A percentile compares a stretch with the other conserved stretches of the same genome.
phyloP scores from a whole-genome alignment of 2,329 filamentous ascomycete genomes.

The Aureobasidium pullulans region DNA sequence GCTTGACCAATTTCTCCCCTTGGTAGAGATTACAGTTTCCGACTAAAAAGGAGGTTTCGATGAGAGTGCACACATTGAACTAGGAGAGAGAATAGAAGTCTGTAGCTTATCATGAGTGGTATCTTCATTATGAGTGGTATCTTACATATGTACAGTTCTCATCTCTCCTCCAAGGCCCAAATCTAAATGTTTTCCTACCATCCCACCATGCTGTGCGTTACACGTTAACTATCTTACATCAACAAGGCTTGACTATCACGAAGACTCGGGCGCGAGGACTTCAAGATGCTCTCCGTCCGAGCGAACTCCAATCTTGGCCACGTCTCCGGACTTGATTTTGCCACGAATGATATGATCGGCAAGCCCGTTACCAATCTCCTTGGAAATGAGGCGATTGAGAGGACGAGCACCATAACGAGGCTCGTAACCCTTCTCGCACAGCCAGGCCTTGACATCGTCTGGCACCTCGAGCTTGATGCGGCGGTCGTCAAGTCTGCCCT shows the following conservation, averaged over 20 bases:
- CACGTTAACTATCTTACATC: neutral
- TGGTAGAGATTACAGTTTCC: too few relatives aligned
- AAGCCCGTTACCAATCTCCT: slow-evolving; percentile 78
- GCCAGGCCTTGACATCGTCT: slow-evolving; percentile 70
- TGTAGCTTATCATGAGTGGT: neutral
- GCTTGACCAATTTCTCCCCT: too few relatives aligned
- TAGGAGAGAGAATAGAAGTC: neutral
- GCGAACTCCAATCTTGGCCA: slow-evolving; percentile 61
- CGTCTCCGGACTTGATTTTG: slow-evolving; percentile 67
- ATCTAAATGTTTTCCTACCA: neutral
- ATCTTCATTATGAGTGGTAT: neutral
- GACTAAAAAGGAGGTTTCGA: too few relatives aligned
- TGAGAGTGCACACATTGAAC: neutral
- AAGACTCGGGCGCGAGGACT: slow-evolving; percentile 17
- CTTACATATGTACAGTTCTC: slow-evolving; percentile 7
- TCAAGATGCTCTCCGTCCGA: slow-evolving; percentile 42
- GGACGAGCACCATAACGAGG: slow-evolving; percentile 86
- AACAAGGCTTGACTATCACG: neutral
- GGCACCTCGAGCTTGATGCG: slow-evolving; percentile 70
- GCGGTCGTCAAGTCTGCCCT: slow-evolving; percentile 73
- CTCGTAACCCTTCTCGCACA: slow-evolving; percentile 84
- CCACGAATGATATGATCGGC: slow-evolving; percentile 91
- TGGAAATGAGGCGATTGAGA: slow-evolving; percentile 82
- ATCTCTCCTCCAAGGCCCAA: neutral
- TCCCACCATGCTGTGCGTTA: slow-evolving; percentile 1